Evolutionary conservation across 352 stramenopile genomes (phyloP).

Genomic region (Globisporangium mamillatum): DNA sequence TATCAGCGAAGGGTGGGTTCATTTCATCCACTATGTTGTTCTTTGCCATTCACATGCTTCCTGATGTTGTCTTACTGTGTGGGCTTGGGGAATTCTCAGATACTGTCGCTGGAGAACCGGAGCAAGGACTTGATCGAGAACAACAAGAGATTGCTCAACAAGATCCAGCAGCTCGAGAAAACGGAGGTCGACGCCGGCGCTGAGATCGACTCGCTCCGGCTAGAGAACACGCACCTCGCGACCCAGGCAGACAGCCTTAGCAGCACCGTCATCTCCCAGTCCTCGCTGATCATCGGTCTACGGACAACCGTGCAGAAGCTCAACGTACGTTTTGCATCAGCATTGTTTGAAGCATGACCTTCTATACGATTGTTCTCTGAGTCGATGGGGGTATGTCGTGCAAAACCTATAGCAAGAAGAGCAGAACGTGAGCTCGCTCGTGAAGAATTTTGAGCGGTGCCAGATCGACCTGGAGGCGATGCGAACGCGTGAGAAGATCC

Average conservation of each 20-base stretch:
- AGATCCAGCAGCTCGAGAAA: conserved; percentile 64
- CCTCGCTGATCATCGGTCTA: conserved; percentile 53
- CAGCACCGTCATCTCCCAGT: conserved; percentile 55
- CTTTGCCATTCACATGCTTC: background rate
- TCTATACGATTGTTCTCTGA: background rate
- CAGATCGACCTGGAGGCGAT: conserved; percentile 52
- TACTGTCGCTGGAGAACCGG: conserved; percentile 57
- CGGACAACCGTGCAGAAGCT: conserved; percentile 50
- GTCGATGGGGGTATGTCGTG: conserved; percentile 4
- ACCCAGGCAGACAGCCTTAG: conserved; percentile 40
- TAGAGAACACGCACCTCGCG: conserved; percentile 42
- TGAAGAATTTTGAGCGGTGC: conserved; percentile 42
- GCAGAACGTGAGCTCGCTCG: conserved; percentile 36
- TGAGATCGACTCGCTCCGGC: conserved; percentile 30
- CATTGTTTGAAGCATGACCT: background rate
- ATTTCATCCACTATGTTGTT: background rate
- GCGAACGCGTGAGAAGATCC: conserved; percentile 46
- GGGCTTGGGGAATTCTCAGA: conserved; percentile 19
- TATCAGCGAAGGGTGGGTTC: conserved; percentile 57
- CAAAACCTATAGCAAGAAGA: conserved; percentile 37
- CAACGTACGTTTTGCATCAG: conserved; percentile 26
- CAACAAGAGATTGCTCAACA: conserved; percentile 65
- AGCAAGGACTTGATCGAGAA: conserved; percentile 60
- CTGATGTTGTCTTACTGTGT: background rate
- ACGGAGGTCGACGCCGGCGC: conserved; percentile 36